Base-by-base conservation (phyloP, 179 eudicot species). In the Spergularia azorica region DNA sequence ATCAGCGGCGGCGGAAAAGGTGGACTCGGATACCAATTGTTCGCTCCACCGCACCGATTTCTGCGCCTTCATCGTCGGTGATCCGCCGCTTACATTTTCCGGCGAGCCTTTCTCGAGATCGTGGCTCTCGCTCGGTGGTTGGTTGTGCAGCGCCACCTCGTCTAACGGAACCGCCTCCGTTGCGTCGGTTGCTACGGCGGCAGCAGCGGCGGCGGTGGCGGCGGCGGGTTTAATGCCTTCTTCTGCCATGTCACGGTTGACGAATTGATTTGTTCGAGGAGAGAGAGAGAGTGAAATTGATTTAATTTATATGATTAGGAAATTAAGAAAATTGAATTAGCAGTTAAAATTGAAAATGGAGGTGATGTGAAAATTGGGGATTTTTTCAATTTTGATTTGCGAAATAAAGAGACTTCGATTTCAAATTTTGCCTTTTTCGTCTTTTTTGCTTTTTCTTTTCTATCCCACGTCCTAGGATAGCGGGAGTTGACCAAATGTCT, bases 1-100 rank as follows among this genome's bases (percentile, higher is more conserved):
- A 10, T 83, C 86, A 52, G 66, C 67, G 21, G 81, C 55, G 11
- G 85, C 75, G n/a, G 83, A 67, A 48, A 71, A 84, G 46, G 84
- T 76, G 10, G 87, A 81, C 36, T 86, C 84, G 0, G 85, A 83
- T 0, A 86, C 89, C 76, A 86, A 79, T 71, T 86, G 83, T 75
- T 86, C 85, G 79, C 89, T 86, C 89, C 89, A 86, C 55, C 84
- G 50, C 56, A 86, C 89, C 72, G 89, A 84, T 71, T 86, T 86
- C 70, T 74, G 80, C 13, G 83, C 38, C 70, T 79, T 86, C 51
- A 56, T 38, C 38, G 36, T 76, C 52, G 82, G 71, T 9, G 79
- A 63, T 72, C 71, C 84, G 58, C 9, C 1, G 38, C 39, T 4
- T 5, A 73, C 21, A n/a, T 46, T 57, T 57, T 66, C 81, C 61